phyloP scores from a whole-genome alignment of 495 filamentous ascomycete genomes.

The Penicillium coprophilum region DNA sequence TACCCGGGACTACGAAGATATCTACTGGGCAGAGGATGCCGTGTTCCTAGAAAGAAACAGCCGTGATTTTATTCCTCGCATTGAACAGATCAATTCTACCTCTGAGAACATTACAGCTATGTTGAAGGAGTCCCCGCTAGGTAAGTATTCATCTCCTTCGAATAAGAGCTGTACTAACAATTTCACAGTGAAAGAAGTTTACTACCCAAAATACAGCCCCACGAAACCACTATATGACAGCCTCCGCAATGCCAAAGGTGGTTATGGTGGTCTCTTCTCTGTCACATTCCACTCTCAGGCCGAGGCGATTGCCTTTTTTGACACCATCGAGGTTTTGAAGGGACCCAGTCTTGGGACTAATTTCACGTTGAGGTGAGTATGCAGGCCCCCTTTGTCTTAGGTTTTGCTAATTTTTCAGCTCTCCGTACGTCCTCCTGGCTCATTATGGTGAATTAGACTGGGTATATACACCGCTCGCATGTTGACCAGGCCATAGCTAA shows the following conservation, averaged over 20 bases:
- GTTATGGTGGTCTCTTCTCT: conserved; percentile 88
- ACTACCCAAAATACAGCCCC: conserved; percentile 79
- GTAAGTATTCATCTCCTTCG: conserved; percentile 30
- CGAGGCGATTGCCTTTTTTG: conserved; percentile 80
- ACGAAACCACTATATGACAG: conserved; percentile 73
- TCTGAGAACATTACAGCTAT: conserved; percentile 79
- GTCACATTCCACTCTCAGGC: conserved; percentile 69
- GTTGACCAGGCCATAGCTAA: conserved; percentile 5
- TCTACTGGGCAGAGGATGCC: conserved; percentile 88
- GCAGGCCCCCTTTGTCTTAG: neutral
- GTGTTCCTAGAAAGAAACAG: conserved; percentile 96
- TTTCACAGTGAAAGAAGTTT: conserved; percentile 68
- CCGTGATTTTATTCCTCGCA: conserved; percentile 81
- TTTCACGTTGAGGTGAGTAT: conserved; percentile 72
- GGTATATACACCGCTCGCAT: conserved; percentile 45
- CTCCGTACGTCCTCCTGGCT: conserved; percentile 86
- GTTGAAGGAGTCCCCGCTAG: conserved; percentile 54
- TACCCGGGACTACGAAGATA: conserved; percentile 72
- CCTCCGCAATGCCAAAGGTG: conserved; percentile 70
- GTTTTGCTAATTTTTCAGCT: conserved; percentile 42
- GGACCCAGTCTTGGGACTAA: conserved; percentile 96
- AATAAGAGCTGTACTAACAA: conserved; percentile 1
- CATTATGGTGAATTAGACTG: conserved; percentile 93
- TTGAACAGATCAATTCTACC: conserved; percentile 81
- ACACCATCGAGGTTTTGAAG: conserved; percentile 82